Evolutionary conservation across 2,329 filamentous ascomycete genomes (phyloP), one percentile per base, ranked within the genome.

Genomic region (Scortechinia acanthostroma): DNA sequence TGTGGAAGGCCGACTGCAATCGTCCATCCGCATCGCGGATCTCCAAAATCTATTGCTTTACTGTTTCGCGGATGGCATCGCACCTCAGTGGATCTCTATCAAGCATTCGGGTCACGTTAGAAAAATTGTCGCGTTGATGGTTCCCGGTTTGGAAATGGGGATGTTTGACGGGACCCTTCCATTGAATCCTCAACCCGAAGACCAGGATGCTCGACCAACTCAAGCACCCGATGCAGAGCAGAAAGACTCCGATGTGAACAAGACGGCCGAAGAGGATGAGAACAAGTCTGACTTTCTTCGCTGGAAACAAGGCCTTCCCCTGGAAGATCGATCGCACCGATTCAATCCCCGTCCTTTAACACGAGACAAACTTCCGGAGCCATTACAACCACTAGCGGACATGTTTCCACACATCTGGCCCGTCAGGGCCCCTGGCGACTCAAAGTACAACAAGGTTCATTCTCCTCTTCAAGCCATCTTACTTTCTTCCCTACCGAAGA

Each of bases 331-430:
- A 70, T 2, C 75, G 76, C 1, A 78, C 83, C 52, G 73, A 79
- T 53, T 82, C 58, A 77, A 78, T 54, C 81, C 78, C 1, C 71
- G 70, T 16, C 54, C 64, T 16, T 65, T 86, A 21, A 65, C 68
- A 28, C 65, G 65, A 46, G 72, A 76, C 2, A 61, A 64, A 20
- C 60, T 84, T 19, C 70, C 80, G 1, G 59, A 68, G 17, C 68
- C 73, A 10, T 55, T 89, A 28, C 70, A 79, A 57, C 80, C 83
- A 1, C 77, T 96, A 47, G 81, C 86, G 33, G 79, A 88, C 48
- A 87, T 96, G 59, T 97, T 98, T 52, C 73, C 82, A 5, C 85
- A 93, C 55, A 68, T 96, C 30, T 96, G 93, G 90, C 91, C 91
- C 6, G 79, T 96, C 47, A 86, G 81, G 58, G 86, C 89, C 0